Evolutionary conservation across 495 filamentous ascomycete species (phyloP), one percentile per base, ranked within the genome.

Genomic region (Penicillium antarcticum): DNA sequence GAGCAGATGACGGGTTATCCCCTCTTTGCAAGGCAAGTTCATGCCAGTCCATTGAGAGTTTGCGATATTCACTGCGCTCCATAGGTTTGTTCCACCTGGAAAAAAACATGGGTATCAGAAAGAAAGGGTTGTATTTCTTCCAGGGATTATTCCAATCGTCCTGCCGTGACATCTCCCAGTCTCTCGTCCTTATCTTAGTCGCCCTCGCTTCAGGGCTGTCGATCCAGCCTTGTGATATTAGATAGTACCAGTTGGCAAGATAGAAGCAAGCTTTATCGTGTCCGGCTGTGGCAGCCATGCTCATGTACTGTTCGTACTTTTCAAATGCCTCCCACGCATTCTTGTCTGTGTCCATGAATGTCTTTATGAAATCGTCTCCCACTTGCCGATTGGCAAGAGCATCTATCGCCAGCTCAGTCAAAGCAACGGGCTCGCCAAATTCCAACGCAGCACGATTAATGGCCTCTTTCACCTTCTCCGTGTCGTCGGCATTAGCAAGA

Each of bases 201-300:
- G 16, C 29, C n/a, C 59, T 46, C 32, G 66, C 51, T 2, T 56
- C 70, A 2, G 51, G 58, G 5, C 58, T 67, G 0, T 62, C 60
- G 42, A 60, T 60, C 16, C 44, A 36, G 1, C 69, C 65, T 9
- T 53, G 51, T 14, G 34, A 66, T 7, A 58, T 72, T 21, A 57
- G 60, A 42, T 67, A 71, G 46, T 77, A 77, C 53, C 61, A 71
- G 43, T 72, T 72, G 2, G 61, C 73, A 12, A 77, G 49, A 43
- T 61, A 66, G 6, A 61, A 35, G 50, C 67, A 69, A 1, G 73
- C 72, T 6, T 55, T 37, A 0, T 5, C 5, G 16, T 67, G 14
- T 0, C 68, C 69, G 1, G 58, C 40, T 2, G 54, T 55, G 0
- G 72, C 72, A 21, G 72, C 71, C 37, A 62, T 59, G 42, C 14